Base-by-base conservation (phyloP, 306 rosid genomes). In the Gastrolobium bilobum region DNA sequence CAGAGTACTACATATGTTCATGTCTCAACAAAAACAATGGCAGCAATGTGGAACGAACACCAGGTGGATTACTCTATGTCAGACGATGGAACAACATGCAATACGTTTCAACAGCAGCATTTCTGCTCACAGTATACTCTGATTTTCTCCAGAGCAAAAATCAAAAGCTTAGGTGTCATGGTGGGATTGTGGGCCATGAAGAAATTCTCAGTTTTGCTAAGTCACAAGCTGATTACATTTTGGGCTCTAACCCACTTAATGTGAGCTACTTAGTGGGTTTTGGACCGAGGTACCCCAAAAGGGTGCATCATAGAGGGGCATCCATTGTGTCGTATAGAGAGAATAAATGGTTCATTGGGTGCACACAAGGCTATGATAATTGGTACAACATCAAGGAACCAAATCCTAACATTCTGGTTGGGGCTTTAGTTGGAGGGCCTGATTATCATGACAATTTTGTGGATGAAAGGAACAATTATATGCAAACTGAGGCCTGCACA, bases 401-500 rank as follows among this genome's bases (percentile, higher is more conserved):
- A 10, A 93, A 93, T 72, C 97, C 93, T 6, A 93, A 91, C 59
- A 83, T 87, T 59, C 30, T 93, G 30, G 89, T 91, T 26, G 98
- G 98, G 66, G 98, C 98, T 14, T 72, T 93, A 77, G 98, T 93
- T 8, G 98, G 98, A 46, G 98, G 98, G 3, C 98, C 98, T 7
- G 94, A 91, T 84, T 52, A 44, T 11, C 35, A 81, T 9, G 98
- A 93, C 34, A 65, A 81, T 33, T 93, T 93, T 81, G 62, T 68
- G 61, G 98, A 93, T 52, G 73, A 82, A 53, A 91, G 98, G 73
- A 62, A 77, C 37, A 93, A 93, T 69, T 93, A 78, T 26, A 76
- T 91, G 97, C 98, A 93, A 74, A 93, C 98, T 6, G 98, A 93
- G 84, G 98, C 98, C n/a, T 93, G 98, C 68, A 93, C 98, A 2